phyloP scores from a whole-genome alignment of 2,329 filamentous ascomycete genomes.

The Fusarium hainanense region DNA sequence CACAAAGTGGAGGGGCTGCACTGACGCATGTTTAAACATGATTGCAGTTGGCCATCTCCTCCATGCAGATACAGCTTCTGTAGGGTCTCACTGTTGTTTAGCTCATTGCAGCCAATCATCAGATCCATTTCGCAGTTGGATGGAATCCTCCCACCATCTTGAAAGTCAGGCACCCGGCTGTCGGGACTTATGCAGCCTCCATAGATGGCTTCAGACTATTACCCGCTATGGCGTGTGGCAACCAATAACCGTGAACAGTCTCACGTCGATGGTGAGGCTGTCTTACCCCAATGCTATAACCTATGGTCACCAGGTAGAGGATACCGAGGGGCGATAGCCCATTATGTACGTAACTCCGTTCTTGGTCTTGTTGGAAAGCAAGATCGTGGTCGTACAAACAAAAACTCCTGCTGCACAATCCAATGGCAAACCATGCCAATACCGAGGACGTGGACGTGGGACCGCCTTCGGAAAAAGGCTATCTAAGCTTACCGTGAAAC shows the following conservation, averaged over 20 bases:
- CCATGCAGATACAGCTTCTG: slow-evolving; percentile 37
- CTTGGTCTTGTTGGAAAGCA: slow-evolving; percentile 9
- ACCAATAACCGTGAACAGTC: slow-evolving; percentile 28
- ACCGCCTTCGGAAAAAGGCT: slow-evolving; percentile 29
- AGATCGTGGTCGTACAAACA: slow-evolving; percentile 27
- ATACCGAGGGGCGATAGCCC: slow-evolving; percentile 15
- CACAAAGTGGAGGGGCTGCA: slow-evolving; percentile 44
- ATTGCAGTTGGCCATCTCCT: slow-evolving; percentile 35
- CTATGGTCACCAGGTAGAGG: slow-evolving; percentile 16
- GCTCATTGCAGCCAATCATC: slow-evolving; percentile 36
- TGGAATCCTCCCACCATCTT: slow-evolving; percentile 38
- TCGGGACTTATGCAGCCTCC: slow-evolving; percentile 32
- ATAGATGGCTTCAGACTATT: slow-evolving; percentile 21
- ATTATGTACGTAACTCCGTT: slow-evolving; percentile 29
- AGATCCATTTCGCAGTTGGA: slow-evolving; percentile 9
- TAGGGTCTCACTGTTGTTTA: slow-evolving; percentile 35
- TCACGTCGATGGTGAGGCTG: slow-evolving; percentile 24
- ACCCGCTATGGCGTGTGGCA: slow-evolving; percentile 5
- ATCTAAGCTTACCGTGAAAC: slow-evolving; percentile 27
- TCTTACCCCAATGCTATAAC: slow-evolving; percentile 22
- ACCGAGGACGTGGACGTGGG: slow-evolving; percentile 49
- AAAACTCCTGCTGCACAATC: slow-evolving; percentile 17
- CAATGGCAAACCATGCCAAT: slow-evolving; percentile 37
- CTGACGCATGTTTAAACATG: slow-evolving; percentile 42
- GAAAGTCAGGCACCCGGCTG: slow-evolving; percentile 29